phyloP scores from a whole-genome alignment of 306 rosid genomes.

The Inga leiocalycina region DNA sequence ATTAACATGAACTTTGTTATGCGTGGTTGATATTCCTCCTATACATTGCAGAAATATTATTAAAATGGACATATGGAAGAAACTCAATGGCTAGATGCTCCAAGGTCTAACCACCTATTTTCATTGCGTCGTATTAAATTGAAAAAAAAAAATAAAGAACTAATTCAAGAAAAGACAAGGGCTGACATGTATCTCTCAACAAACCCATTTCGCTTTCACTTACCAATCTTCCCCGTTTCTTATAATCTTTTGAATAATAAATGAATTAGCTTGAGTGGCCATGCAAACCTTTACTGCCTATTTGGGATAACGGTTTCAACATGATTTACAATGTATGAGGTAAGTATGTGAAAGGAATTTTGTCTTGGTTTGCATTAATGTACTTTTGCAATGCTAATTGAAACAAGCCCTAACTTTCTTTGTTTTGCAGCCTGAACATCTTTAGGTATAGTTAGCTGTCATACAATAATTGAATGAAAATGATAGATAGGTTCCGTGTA shows the following conservation, averaged over 20 bases:
- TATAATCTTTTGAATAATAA: not conserved
- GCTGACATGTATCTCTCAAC: not conserved
- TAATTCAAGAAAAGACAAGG: not conserved
- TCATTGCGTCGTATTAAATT: not conserved
- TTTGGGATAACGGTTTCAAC: no score
- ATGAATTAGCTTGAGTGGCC: not conserved
- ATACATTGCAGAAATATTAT: not conserved
- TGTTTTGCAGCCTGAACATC: not conserved
- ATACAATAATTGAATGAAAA: not conserved
- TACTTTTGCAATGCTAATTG: no score
- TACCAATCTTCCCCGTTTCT: not conserved
- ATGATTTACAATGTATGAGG: no score
- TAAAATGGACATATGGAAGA: not conserved
- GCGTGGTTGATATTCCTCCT: not conserved
- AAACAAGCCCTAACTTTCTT: no score
- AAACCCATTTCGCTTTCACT: not conserved
- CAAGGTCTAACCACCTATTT: not conserved
- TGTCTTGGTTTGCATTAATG: rapidly evolving
- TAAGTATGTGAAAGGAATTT: no score
- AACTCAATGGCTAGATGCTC: not conserved
- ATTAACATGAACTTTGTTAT: not conserved
- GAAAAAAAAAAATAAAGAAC: not conserved
- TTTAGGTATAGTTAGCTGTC: not conserved
- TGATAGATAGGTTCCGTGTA: not conserved
- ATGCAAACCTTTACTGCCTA: not conserved